phyloP scores from a whole-genome alignment of 257 asterid species.

The Lycium ferocissimum region DNA sequence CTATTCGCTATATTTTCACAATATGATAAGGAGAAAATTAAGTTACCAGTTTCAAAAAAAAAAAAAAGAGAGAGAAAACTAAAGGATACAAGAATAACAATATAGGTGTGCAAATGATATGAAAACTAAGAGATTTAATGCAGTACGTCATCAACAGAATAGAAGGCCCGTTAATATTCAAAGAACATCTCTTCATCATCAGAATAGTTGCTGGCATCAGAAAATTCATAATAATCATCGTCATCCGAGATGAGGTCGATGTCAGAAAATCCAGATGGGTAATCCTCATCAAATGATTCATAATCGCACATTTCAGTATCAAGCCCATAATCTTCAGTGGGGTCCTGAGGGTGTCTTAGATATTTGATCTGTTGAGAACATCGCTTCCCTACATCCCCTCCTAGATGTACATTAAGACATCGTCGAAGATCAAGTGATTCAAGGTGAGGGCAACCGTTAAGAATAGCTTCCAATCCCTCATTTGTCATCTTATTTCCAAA shows the following conservation, averaged over 20 bases:
- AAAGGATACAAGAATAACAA: not conserved
- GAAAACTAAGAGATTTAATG: not conserved
- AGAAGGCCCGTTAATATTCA: not conserved
- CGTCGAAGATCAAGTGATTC: conserved; percentile 58
- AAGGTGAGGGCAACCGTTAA: conserved; percentile 56
- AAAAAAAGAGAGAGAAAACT: not conserved
- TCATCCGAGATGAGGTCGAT: conserved; percentile 29
- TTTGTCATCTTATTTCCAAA: conserved; percentile 41
- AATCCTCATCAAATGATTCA: conserved; percentile 30
- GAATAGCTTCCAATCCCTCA: conserved; percentile 49
- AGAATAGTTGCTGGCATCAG: not conserved
- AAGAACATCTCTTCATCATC: conserved; percentile 23
- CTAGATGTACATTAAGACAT: conserved; percentile 44
- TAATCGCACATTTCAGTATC: conserved; percentile 15
- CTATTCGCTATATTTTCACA: not conserved
- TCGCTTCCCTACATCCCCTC: conserved; percentile 46
- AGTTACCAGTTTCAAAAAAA: too few relatives aligned
- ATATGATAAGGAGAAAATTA: not conserved
- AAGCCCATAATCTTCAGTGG: conserved; percentile 34
- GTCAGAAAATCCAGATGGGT: conserved; percentile 33
- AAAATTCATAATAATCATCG: conserved; percentile 37
- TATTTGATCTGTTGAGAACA: conserved; percentile 45
- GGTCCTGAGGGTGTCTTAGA: conserved; percentile 42
- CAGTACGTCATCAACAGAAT: not conserved
- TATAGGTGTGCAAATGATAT: not conserved